phyloP scores from a whole-genome alignment of 441 rosid genomes.

The Dalechampia spathulata region DNA sequence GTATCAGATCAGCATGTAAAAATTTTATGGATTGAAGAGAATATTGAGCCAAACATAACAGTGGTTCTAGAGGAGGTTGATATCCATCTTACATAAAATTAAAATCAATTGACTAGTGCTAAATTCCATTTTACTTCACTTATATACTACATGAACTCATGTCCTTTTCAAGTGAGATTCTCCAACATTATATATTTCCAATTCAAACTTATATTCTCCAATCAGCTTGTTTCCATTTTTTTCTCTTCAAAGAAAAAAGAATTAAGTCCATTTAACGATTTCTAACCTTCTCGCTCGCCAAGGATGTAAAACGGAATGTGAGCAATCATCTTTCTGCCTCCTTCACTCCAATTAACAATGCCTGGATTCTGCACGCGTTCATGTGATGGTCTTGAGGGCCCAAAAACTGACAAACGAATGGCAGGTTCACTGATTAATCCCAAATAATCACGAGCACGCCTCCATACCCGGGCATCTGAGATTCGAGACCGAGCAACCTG shows the following conservation, averaged over 20 bases:
- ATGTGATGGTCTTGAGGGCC: constrained; percentile 53
- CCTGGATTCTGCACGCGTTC: constrained; percentile 49
- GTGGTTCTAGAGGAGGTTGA: too few species aligned
- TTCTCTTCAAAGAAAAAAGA: not conserved
- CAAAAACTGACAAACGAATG: constrained; percentile 65
- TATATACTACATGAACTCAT: too few species aligned
- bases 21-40: too few species aligned
- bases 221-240: not conserved
- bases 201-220: not conserved
- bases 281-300: constrained; percentile 69
- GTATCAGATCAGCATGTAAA: too few species aligned
- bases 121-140: too few species aligned
- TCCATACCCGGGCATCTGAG: constrained; percentile 77
- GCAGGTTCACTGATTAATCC: constrained; percentile 88
- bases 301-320: constrained; percentile 85
- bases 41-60: too few species aligned
- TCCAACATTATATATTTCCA: too few species aligned
- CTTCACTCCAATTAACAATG: constrained; percentile 76
- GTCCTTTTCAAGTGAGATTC: too few species aligned
- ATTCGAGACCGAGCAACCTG: constrained; percentile 90
- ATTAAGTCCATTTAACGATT: not conserved
- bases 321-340: constrained; percentile 58
- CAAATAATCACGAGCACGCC: constrained; percentile 80
- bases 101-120: too few species aligned
- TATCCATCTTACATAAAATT: too few species aligned